Conservation (phyloP, 768 basidiomycete genomes). For the Coprinellus aureogranulatus region DNA sequence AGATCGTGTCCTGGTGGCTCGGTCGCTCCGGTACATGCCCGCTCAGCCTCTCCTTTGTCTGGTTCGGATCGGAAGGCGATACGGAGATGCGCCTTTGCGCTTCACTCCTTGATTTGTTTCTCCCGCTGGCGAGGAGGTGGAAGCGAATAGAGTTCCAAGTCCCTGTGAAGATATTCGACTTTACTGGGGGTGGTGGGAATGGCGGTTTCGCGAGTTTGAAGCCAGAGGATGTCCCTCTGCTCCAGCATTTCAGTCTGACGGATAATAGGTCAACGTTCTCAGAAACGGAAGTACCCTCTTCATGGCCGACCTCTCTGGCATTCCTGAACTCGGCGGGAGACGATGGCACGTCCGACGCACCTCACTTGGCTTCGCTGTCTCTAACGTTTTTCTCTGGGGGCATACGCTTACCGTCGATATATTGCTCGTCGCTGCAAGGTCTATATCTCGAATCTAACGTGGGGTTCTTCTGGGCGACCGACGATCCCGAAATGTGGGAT, state of each 20-base stretch:
- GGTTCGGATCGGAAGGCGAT: conserved; percentile 1
- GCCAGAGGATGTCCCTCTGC: conserved; percentile 20
- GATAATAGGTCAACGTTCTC: conserved; percentile 20
- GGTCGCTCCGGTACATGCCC: conserved; percentile 9
- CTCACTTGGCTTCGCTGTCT: conserved; percentile 22
- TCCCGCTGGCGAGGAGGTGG: conserved; percentile 2
- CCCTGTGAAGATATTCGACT: neutral
- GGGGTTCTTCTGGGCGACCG: conserved; percentile 23
- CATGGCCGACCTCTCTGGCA: conserved; percentile 23
- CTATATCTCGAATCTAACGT: conserved; percentile 30
- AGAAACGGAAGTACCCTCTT: conserved; percentile 8
- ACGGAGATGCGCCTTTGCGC: conserved; percentile 2
- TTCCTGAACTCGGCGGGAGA: no score
- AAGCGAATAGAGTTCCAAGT: conserved; percentile 1
- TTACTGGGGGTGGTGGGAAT: no score
- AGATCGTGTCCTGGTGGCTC: conserved; percentile 2
- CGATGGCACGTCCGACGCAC: no score
- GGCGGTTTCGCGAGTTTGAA: conserved; percentile 17
- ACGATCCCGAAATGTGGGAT: conserved; percentile 23
- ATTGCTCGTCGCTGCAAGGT: conserved; percentile 21
- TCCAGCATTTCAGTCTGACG: conserved; percentile 23
- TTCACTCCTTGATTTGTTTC: neutral
- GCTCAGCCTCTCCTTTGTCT: conserved; percentile 10
- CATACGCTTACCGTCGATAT: conserved; percentile 24
- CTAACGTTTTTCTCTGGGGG: conserved; percentile 27